These are phyloP conservation scores for Chloris gayana DNA, from an alignment of 176 grass and related monocot species.

Conservation along the genomic window DNA sequence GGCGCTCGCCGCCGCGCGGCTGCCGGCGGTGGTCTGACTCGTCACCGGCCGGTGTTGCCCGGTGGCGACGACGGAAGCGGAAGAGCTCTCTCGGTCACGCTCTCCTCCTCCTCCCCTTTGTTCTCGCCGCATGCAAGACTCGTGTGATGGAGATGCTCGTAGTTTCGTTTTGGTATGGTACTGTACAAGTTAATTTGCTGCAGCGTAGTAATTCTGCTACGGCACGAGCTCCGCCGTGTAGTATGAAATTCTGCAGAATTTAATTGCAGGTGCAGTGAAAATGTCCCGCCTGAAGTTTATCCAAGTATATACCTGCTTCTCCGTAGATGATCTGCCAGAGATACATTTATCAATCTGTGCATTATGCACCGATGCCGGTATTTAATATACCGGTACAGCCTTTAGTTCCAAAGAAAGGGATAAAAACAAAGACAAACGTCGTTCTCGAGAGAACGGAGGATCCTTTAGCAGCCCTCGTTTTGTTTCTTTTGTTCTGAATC, in stretches of 20 bases:
- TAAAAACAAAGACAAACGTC: too few species aligned
- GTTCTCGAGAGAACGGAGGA: neutral
- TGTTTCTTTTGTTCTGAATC: neutral
- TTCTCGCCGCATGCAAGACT: slow-evolving; percentile 20
- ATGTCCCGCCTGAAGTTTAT: neutral
- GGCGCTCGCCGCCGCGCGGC: neutral
- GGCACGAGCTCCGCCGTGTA: too few species aligned
- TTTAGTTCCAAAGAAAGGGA: too few species aligned
- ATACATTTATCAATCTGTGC: neutral
- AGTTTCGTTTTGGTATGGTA: neutral
- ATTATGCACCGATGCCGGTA: neutral
- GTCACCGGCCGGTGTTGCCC: too few species aligned
- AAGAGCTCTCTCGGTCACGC: neutral
- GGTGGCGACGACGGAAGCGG: too few species aligned
- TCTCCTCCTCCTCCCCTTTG: neutral
- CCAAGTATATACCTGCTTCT: too few species aligned
- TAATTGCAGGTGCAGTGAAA: neutral
- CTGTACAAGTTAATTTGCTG: neutral
- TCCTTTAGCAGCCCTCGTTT: neutral
- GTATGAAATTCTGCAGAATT: neutral
- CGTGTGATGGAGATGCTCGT: neutral
- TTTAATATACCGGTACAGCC: too few species aligned
- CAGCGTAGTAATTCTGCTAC: neutral
- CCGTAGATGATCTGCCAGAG: neutral
- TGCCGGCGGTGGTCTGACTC: slow-evolving; percentile 14